Evolutionary conservation across 441 rosid species (phyloP), one percentile per base, ranked within the genome.

Genomic region (Capsella rubella): DNA sequence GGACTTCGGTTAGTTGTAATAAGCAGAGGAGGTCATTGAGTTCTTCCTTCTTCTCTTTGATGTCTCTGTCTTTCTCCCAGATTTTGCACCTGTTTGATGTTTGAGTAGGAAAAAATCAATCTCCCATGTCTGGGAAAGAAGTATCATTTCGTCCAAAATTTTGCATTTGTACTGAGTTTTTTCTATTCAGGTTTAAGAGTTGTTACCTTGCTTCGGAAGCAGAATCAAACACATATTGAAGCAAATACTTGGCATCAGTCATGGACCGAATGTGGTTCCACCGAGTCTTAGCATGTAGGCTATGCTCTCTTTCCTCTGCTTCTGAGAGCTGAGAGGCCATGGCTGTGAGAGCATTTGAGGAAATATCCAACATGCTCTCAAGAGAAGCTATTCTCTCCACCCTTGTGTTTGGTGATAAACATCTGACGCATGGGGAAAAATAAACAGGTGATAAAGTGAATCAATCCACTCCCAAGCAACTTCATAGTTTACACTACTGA

Each of bases 311-410:
- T 76, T 86, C 89, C 81, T 87, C 89, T 81, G 90, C 90, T 78
- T 84, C 95, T 27, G 86, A 87, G 67, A 89, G 85, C 79, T 89
- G 95, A 55, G 92, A 86, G 70, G 86, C 87, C 95, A 89, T 89
- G 53, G 79, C 81, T 52, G 51, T 81, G 54, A 89, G 86, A 10
- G 88, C 81, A 77, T 79, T 79, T 57, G 92, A 83, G 61, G 92
- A 87, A 83, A 87, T 80, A 80, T 78, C 86, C 75, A 84, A 80
- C 92, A 89, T 87, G 71, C 68, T 72, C 80, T 89, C 92, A 42
- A 89, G 86, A 69, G 89, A 83, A 64, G 85, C 81, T 54, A 83
- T 80, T 79, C 90, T 84, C 60, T 84, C 83, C 79, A 76, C 70
- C 80, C 90, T 87, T 67, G 87, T 81, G 79, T 79, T 86, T 29